phyloP scores from a whole-genome alignment of 495 filamentous ascomycete genomes.

The Aspergillus bertholletiae region DNA sequence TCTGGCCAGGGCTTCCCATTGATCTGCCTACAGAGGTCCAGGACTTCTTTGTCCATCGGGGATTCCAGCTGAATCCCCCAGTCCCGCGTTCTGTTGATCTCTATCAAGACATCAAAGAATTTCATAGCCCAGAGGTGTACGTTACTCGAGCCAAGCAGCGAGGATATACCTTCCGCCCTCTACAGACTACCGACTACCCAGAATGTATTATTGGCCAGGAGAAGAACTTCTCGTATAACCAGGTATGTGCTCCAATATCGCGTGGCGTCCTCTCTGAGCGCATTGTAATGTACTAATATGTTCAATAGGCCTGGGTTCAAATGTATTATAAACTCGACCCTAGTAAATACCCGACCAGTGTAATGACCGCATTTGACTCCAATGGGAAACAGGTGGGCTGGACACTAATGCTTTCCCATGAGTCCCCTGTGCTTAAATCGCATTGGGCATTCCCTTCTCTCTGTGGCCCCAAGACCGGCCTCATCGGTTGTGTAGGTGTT shows the following conservation, averaged over 20 bases:
- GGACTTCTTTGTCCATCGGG: conserved; percentile 44
- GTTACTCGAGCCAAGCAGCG: conserved; percentile 27
- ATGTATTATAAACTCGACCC: conserved; percentile 41
- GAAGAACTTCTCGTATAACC: conserved; percentile 39
- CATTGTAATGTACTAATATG: background rate
- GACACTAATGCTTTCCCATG: conserved; percentile 45
- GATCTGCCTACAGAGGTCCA: conserved; percentile 34
- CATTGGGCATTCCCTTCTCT: conserved; percentile 45
- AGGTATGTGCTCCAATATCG: conserved; percentile 20
- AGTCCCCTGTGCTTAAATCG: conserved; percentile 24
- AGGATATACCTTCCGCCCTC: conserved; percentile 39
- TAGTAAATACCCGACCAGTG: conserved; percentile 33
- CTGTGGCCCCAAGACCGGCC: conserved; percentile 41
- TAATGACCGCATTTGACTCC: conserved; percentile 44
- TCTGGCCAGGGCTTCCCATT: conserved; percentile 46
- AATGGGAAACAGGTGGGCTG: conserved; percentile 43
- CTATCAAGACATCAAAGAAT: conserved; percentile 37
- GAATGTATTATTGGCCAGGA: conserved; percentile 43
- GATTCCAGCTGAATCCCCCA: conserved; percentile 32
- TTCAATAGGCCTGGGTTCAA: conserved; percentile 42
- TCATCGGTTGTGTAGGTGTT: conserved; percentile 50
- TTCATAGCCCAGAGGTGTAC: conserved; percentile 35
- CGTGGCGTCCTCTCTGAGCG: background rate
- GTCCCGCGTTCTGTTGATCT: conserved; percentile 37
- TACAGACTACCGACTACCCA: conserved; percentile 35